Conservation (phyloP, 495 filamentous ascomycete species). For the Mycothermus thermophilus region DNA sequence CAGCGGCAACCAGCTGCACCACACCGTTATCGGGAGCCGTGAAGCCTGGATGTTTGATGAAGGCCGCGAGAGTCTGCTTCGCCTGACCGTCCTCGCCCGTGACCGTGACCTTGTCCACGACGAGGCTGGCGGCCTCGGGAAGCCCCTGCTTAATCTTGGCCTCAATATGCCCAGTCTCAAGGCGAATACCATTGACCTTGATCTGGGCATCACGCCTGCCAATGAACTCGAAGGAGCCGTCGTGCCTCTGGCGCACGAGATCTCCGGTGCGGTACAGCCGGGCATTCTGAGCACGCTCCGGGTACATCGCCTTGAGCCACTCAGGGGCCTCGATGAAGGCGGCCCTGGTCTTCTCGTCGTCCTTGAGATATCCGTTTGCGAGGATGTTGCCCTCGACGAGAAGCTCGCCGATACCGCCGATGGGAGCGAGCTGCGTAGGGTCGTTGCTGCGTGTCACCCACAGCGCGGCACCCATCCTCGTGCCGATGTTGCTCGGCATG, state of each 20-base stretch:
- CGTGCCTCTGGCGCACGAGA: conserved; percentile 1
- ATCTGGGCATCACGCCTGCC: conserved; percentile 2
- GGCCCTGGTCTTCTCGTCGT: neutral
- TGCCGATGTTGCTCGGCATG: conserved; percentile 11
- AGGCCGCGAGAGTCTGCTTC: neutral
- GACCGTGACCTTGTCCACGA: neutral
- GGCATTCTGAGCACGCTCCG: neutral
- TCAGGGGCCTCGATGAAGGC: conserved; percentile 2
- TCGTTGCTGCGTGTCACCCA: conserved; percentile 38
- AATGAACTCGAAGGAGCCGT: conserved; percentile 1
- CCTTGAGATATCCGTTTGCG: conserved; percentile 2
- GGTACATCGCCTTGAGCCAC: conserved; percentile 3
- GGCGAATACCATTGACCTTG: conserved; percentile 1
- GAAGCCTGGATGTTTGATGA: neutral
- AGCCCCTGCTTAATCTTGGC: neutral
- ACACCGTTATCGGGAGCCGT: neutral
- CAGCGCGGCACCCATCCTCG: conserved; percentile 8
- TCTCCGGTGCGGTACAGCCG: conserved; percentile 4
- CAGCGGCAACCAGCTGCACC: neutral
- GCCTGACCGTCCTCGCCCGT: neutral
- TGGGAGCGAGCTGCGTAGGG: conserved; percentile 10
- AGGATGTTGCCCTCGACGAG: conserved; percentile 2
- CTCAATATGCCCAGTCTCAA: neutral
- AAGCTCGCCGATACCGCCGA: conserved; percentile 2
- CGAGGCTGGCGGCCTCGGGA: neutral